Base-by-base conservation (phyloP, 495 filamentous ascomycete species). In the Sporormia fimetaria region DNA sequence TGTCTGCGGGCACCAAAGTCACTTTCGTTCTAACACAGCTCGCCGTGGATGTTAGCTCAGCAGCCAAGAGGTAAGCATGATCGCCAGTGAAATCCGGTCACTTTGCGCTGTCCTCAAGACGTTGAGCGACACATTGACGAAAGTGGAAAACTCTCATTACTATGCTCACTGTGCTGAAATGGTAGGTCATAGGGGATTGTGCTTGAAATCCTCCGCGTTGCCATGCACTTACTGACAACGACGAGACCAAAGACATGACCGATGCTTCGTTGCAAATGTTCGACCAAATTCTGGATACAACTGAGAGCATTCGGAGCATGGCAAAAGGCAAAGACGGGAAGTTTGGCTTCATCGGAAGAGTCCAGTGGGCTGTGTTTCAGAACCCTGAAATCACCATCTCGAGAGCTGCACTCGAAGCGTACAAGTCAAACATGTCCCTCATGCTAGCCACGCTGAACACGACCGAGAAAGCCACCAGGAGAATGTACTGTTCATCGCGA, bases 401-500 rank as follows among this genome's bases (percentile, higher is more conserved):
- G 18, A 12, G 45, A 9, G 37, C 37, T 2, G 45, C 45, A 15
- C 24, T 48, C 18, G 45, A 48, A 21, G 38, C 45, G 6, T 42
- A 48, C 29, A 48, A 48, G 27, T 42, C 31, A 7, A 37, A 42
- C 17, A 25, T 48, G 10, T 32, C 45, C 1, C 29, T 48, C 4
- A 48, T 48, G 44, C 29, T 48, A 5, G 44, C 33, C 6, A 48
- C 44, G 15, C 37, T 48, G 9, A 42, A 48, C 26, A 48, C 44
- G 1, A 38, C 37, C 12, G 30, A 48, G 24, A 48, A 41, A 21
- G 44, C 32, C 0, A 20, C 29, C 14, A 29, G 44, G 23, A 23
- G 26, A 21, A 28, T 23, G 45, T 42, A 48, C 15, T 40, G 15
- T n/a, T 16, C 22, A 9, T 34, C 3, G 31, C 15, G 9, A 20